A percentile compares a stretch with the other conserved stretches of the same genome.
Evolutionary conservation across 441 rosid genomes (phyloP).

Genomic region (Flueggea neowawraea): DNA sequence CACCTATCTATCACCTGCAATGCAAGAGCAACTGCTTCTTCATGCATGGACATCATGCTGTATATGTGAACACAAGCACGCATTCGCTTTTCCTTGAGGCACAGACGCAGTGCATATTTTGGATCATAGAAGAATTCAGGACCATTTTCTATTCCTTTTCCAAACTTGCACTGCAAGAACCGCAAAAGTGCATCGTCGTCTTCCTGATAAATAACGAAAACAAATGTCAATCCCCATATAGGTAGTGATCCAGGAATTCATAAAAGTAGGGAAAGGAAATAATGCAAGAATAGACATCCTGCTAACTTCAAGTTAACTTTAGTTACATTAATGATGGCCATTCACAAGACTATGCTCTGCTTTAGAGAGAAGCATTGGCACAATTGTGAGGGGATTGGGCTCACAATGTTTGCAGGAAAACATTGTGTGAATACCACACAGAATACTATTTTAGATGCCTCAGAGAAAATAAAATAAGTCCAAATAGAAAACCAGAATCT

Average conservation of each 20-base stretch:
- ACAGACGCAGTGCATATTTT: slow-evolving; percentile 95
- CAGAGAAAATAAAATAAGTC: no score
- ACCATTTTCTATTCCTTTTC: slow-evolving; percentile 86
- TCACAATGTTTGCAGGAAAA: no score
- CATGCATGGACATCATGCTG: slow-evolving; percentile 99
- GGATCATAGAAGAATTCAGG: slow-evolving; percentile 99
- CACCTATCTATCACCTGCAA: slow-evolving; percentile 58
- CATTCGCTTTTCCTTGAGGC: slow-evolving; percentile 96
- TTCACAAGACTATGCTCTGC: no score
- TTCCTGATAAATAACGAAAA: slow-evolving; percentile 42
- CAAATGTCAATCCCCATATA: neutral
- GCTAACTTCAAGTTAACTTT: no score
- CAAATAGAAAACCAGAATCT: no score
- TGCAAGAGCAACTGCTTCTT: slow-evolving; percentile 99
- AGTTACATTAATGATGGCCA: no score
- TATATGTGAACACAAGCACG: slow-evolving; percentile 98
- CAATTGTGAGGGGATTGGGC: no score
- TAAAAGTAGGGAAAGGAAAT: neutral
- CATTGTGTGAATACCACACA: no score
- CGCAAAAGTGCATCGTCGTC: slow-evolving; percentile 93
- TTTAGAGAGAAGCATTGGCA: no score
- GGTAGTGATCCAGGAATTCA: neutral
- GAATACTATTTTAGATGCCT: no score
- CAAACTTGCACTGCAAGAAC: slow-evolving; percentile 96
- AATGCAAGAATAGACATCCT: neutral